phyloP scores from a whole-genome alignment of 306 rosid species.

The Vigna radiata region DNA sequence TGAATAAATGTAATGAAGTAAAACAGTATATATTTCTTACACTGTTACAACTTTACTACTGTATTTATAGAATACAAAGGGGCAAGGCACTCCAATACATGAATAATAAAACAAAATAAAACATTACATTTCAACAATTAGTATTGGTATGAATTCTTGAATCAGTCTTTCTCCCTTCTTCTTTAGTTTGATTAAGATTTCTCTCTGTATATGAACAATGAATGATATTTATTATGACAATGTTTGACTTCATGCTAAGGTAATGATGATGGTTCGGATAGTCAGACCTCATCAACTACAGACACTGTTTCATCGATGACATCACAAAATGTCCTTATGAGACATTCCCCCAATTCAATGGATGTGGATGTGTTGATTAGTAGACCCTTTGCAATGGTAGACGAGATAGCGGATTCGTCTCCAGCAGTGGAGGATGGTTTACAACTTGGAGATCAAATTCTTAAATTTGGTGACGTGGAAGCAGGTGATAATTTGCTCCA shows the following conservation, averaged over 20 bases:
- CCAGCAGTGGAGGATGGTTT: conserved; percentile 94
- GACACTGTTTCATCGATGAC: conserved; percentile 51
- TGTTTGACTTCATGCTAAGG: conserved; percentile 45
- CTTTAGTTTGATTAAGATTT: conserved; percentile 21
- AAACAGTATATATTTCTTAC: no score
- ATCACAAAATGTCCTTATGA: conserved; percentile 49
- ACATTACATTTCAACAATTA: no score
- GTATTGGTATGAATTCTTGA: neutral
- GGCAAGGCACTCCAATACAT: no score
- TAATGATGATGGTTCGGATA: conserved; percentile 53
- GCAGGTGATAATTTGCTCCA: conserved; percentile 77
- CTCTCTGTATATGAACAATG: neutral
- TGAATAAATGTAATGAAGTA: no score
- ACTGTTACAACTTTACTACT: no score
- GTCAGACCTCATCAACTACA: conserved; percentile 49
- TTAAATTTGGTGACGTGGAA: conserved; percentile 84
- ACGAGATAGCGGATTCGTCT: conserved; percentile 85
- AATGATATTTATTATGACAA: conserved; percentile 7
- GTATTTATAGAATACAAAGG: no score
- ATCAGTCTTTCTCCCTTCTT: neutral
- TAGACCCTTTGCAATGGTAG: conserved; percentile 89
- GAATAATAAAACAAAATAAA: no score
- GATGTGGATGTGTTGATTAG: conserved; percentile 64
- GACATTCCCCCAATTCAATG: conserved; percentile 54
- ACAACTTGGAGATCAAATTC: conserved; percentile 90